Conservation (phyloP, 2,329 filamentous ascomycete species). For the Fusarium marasasianum region DNA sequence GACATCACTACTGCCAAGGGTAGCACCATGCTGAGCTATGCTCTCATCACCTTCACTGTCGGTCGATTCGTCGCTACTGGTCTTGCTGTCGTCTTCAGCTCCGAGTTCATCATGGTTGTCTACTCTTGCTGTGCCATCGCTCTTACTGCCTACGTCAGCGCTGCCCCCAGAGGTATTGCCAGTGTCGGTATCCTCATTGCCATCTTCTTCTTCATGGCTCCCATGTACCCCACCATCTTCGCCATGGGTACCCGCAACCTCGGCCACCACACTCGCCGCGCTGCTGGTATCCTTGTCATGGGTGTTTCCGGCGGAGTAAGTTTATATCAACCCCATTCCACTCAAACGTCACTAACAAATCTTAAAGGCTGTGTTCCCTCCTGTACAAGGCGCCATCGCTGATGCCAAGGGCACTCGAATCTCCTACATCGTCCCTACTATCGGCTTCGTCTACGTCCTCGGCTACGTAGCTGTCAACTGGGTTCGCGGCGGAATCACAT, state of each 20-base stretch:
- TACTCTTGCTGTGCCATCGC: slow-evolving; percentile 72
- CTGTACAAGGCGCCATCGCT: slow-evolving; percentile 33
- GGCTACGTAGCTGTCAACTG: slow-evolving; percentile 31
- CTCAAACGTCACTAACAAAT: no score
- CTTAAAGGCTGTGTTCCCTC: slow-evolving; percentile 45
- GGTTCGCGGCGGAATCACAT: slow-evolving; percentile 30
- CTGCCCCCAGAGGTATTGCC: slow-evolving; percentile 52
- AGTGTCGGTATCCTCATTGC: slow-evolving; percentile 73
- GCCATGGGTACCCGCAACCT: slow-evolving; percentile 79
- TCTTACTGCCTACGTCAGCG: slow-evolving; percentile 58
- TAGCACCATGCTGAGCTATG: slow-evolving; percentile 76
- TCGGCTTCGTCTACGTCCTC: slow-evolving; percentile 40
- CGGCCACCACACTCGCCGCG: slow-evolving; percentile 79
- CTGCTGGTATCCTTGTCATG: slow-evolving; percentile 74
- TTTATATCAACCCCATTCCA: no score
- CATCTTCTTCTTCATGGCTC: slow-evolving; percentile 80
- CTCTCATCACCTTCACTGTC: slow-evolving; percentile 77
- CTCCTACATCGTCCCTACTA: slow-evolving; percentile 36
- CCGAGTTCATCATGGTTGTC: slow-evolving; percentile 74
- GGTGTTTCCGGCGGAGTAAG: slow-evolving; percentile 72
- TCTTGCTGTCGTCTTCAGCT: slow-evolving; percentile 72
- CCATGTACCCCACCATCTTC: slow-evolving; percentile 84
- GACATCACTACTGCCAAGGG: slow-evolving; percentile 58
- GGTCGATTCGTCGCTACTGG: slow-evolving; percentile 73
- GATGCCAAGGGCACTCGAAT: slow-evolving; percentile 37